Conservation (phyloP, 345 rosid genomes). For the Toxicodendron radicans region DNA sequence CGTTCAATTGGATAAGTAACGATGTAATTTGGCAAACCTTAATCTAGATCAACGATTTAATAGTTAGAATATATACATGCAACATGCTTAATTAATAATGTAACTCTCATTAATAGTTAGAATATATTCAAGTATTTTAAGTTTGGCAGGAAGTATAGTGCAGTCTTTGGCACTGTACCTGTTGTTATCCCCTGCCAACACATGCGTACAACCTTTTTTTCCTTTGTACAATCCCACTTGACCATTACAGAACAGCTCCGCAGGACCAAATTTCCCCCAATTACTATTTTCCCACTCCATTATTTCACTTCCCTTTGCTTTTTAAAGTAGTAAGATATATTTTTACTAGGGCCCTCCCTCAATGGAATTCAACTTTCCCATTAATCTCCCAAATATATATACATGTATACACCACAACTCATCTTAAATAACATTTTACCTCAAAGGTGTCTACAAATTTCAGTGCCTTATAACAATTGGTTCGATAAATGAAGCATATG, state of each 20-base stretch:
- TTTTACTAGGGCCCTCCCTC: neutral
- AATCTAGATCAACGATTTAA: too few relatives aligned
- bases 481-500: too few relatives aligned
- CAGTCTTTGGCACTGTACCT: constrained; percentile 27
- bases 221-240: constrained; percentile 31
- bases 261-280: constrained; percentile 13
- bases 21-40: too few relatives aligned
- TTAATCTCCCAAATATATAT: neutral
- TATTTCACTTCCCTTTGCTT: constrained; percentile 16
- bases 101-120: too few relatives aligned
- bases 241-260: constrained; percentile 8
- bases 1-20: too few relatives aligned
- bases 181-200: constrained; percentile 38
- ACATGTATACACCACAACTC: too few relatives aligned
- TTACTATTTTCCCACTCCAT: neutral
- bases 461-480: too few relatives aligned
- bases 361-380: too few relatives aligned
- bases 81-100: too few relatives aligned
- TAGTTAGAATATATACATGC: too few relatives aligned
- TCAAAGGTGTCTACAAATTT: too few relatives aligned
- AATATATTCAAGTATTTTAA: constrained; percentile 35
- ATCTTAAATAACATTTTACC: too few relatives aligned
- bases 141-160: constrained; percentile 33
- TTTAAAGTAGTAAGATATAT: neutral
- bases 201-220: constrained; percentile 39